Percentiles rank a stretch among this genome's conserved stretches.
Evolutionary conservation across 805 yeast genomes (phyloP).

Genomic region (Candida endomychidarum): DNA sequence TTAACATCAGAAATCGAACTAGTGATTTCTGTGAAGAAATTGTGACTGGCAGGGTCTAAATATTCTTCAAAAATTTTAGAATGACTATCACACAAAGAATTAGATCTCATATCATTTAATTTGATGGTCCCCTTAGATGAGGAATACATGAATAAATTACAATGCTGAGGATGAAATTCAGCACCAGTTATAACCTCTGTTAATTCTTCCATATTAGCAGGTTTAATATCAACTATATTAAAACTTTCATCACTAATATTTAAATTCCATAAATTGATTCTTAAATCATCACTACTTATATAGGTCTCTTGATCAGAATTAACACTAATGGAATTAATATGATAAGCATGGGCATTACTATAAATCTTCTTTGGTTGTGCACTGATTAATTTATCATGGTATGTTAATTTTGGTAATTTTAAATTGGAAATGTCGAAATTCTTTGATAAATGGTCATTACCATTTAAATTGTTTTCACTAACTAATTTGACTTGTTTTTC

Average conservation of each 20-base stretch:
- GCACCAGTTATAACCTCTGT: slow-evolving; percentile 97
- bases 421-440: slow-evolving; percentile 32
- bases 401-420: slow-evolving; percentile 82
- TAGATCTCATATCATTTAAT: slow-evolving; percentile 93
- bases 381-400: slow-evolving; percentile 92
- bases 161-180: slow-evolving; percentile 89
- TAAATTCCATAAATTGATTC: slow-evolving; percentile 94
- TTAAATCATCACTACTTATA: slow-evolving; percentile 86
- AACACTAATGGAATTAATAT: slow-evolving; percentile 91
- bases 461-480: slow-evolving; percentile 77
- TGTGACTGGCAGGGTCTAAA: slow-evolving; percentile 87
- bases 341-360: slow-evolving; percentile 97
- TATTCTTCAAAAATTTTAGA: slow-evolving; percentile 88
- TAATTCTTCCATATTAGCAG: slow-evolving; percentile 97
- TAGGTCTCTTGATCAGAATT: slow-evolving; percentile 97
- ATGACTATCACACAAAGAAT: slow-evolving; percentile 89
- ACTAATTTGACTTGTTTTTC: slow-evolving; percentile 92
- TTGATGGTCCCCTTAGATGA: slow-evolving; percentile 95
- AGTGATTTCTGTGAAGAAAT: slow-evolving; percentile 96
- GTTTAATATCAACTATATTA: slow-evolving; percentile 96
- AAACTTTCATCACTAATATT: slow-evolving; percentile 93
- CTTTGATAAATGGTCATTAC: slow-evolving; percentile 21
- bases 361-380: slow-evolving; percentile 91
- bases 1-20: slow-evolving; percentile 91
- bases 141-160: slow-evolving; percentile 93